These are phyloP conservation scores for Quercus tomentella DNA, from an alignment of 331 rosid genomes.

Conservation along the genomic window DNA sequence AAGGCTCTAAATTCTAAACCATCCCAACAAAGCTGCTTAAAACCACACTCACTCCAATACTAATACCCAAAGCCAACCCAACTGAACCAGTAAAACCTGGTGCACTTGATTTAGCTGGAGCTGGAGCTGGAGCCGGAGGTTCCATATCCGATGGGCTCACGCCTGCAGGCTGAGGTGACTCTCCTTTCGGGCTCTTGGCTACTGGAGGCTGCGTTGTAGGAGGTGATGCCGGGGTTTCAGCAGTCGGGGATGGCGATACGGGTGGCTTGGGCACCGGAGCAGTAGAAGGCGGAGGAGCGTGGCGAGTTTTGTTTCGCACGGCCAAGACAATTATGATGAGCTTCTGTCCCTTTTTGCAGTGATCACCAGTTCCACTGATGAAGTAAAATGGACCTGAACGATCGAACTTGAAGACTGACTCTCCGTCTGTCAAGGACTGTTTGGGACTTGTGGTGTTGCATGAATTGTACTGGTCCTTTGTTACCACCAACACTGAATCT, in stretches of 20 bases:
- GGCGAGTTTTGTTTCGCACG: conserved; percentile 10
- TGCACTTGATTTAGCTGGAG: background rate
- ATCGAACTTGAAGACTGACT: conserved; percentile 37
- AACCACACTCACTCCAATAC: conserved; percentile 10
- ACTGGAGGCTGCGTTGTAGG: background rate
- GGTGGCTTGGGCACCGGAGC: conserved; percentile 8
- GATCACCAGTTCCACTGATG: conserved; percentile 38
- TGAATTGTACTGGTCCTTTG: conserved; percentile 46
- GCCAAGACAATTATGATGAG: conserved; percentile 50
- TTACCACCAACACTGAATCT: conserved; percentile 60
- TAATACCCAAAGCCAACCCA: conserved; percentile 4
- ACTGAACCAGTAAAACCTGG: background rate
- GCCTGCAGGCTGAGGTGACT: background rate
- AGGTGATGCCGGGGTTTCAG: background rate
- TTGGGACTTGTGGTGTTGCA: conserved; percentile 52
- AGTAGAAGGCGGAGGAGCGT: background rate
- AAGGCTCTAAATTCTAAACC: background rate
- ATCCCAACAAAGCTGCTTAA: conserved; percentile 3
- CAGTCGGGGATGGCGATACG: background rate
- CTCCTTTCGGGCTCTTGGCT: background rate
- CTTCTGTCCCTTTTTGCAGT: conserved; percentile 55
- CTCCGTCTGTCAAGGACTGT: conserved; percentile 36
- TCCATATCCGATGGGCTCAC: background rate
- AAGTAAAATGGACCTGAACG: conserved; percentile 58
- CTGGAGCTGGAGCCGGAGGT: conserved; percentile 28